A percentile compares a stretch with the other conserved stretches of the same genome.
phyloP scores from a whole-genome alignment of 1,284 basidiomycete genomes.

The Trametes pubescens region DNA sequence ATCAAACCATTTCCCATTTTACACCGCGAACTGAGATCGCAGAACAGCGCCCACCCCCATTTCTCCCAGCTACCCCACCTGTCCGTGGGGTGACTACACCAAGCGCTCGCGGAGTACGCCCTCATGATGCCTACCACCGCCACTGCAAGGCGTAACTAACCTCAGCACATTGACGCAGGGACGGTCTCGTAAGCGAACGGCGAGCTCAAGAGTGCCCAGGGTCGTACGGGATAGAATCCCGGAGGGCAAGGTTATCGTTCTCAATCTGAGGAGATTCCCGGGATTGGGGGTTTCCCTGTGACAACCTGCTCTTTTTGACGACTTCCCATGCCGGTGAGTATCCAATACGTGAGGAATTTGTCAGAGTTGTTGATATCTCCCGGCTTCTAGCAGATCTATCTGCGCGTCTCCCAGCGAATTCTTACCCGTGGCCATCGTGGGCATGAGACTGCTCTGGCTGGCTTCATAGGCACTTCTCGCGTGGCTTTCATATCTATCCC shows the following conservation, averaged over 20 bases:
- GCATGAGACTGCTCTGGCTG: slow-evolving; percentile 40
- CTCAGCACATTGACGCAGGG: slow-evolving; percentile 3
- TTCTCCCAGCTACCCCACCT: slow-evolving; percentile 19
- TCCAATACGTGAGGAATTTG: slow-evolving; percentile 38
- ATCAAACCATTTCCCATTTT: slow-evolving; percentile 19
- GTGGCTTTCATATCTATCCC: slow-evolving; percentile 47
- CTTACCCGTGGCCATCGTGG: slow-evolving; percentile 44
- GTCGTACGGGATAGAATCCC: slow-evolving; percentile 8
- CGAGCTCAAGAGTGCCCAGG: neutral
- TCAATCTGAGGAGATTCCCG: slow-evolving; percentile 29
- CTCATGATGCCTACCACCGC: slow-evolving; percentile 20
- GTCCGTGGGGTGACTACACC: slow-evolving; percentile 1
- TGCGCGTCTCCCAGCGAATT: slow-evolving; percentile 37
- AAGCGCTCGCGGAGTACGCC: neutral
- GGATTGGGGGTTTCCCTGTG: slow-evolving; percentile 20
- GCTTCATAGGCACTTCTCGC: slow-evolving; percentile 43
- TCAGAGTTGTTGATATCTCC: slow-evolving; percentile 39
- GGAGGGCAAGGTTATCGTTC: slow-evolving; percentile 24
- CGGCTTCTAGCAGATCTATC: slow-evolving; percentile 44
- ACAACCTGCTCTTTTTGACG: slow-evolving; percentile 22
- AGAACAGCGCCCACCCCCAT: slow-evolving; percentile 19
- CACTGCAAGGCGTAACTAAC: slow-evolving; percentile 20
- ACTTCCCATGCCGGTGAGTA: slow-evolving; percentile 33
- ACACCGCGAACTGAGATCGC: slow-evolving; percentile 16
- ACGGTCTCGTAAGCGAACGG: neutral